Base-by-base conservation (phyloP, 768 basidiomycete species). In the Pleurotus giganteus region DNA sequence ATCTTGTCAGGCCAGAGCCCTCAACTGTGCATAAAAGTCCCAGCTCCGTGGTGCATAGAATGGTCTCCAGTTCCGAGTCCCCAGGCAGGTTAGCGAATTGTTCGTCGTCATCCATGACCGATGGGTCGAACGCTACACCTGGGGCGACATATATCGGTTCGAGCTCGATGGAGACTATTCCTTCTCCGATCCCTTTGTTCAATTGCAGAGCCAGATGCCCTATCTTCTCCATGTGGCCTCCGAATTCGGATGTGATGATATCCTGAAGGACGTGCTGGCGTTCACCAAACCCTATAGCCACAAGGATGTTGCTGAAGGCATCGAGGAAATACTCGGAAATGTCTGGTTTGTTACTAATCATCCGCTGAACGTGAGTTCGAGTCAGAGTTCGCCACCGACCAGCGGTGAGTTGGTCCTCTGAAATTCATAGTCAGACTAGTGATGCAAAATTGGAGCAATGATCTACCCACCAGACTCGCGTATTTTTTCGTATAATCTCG, bases 301-400 rank as follows among this genome's bases (percentile, higher is more conserved):
- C 60, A 49, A 80, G 62, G 58, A 79, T 71, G 54, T 72, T 69
- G 63, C 71, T 68, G 41, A 79, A 72, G 0, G 73, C 73, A 47
- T 78, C 73, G 17, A 72, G 59, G 63, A 75, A 68, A 2, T 69
- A 67, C 42, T 50, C 65, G 24, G 65, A 63, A 17, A 70, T 69
- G n/a, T 67, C 68, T 2, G 70, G 57, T 17, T 62, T 63, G 2
- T 61, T 60, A 39, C 63, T 63, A 41, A 74, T 64, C 69, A 71
- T 70, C 37, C 66, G 67, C 54, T 71, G 71, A 17, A 77, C 72
- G 50, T 82, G 78, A 24, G 69, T 66, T 47, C 77, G 71, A 24
- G 83, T 84, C 58, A 84, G 57, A 23, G 81, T 75, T 54, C 82
- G 74, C 82, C 82, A 84, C 24, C 77, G 71, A 46, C 81, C 83